A percentile compares a stretch with the other conserved stretches of the same genome.
Evolutionary conservation across 2,329 filamentous ascomycete species (phyloP).

Genomic region (Penicillium sp.): DNA sequence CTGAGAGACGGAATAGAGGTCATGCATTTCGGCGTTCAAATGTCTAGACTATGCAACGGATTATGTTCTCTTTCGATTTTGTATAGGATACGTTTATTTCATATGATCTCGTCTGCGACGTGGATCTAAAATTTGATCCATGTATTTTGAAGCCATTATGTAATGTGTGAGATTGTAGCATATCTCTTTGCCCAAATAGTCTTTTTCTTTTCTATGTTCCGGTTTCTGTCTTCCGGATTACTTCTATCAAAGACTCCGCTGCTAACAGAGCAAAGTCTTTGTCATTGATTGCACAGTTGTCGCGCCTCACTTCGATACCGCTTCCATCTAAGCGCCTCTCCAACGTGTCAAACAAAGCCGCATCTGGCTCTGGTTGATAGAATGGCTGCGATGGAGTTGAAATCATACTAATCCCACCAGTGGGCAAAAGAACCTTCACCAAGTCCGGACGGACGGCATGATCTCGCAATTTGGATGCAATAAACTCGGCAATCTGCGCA

Average conservation of each 20-base stretch:
- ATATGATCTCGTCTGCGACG: background rate
- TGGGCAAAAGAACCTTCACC: constrained; percentile 58
- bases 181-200: background rate
- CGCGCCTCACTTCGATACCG: constrained; percentile 48
- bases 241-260: constrained; percentile 21
- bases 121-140: background rate
- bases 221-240: constrained; percentile 16
- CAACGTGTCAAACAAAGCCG: constrained; percentile 46
- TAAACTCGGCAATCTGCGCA: constrained; percentile 51
- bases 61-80: background rate
- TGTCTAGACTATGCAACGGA: background rate
- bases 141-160: background rate
- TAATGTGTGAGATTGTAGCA: background rate
- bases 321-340: constrained; percentile 46
- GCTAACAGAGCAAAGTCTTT: constrained; percentile 24
- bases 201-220: background rate
- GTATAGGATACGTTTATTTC: background rate
- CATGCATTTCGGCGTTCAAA: constrained; percentile 10
- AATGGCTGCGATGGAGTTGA: constrained; percentile 54
- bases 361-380: constrained; percentile 47
- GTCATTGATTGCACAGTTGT: constrained; percentile 35
- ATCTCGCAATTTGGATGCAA: constrained; percentile 51
- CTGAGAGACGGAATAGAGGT: constrained; percentile 3
- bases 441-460: constrained; percentile 36
- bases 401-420: constrained; percentile 59